Evolutionary conservation across 768 basidiomycete species (phyloP).

Genomic region (Asterophora parasitica): DNA sequence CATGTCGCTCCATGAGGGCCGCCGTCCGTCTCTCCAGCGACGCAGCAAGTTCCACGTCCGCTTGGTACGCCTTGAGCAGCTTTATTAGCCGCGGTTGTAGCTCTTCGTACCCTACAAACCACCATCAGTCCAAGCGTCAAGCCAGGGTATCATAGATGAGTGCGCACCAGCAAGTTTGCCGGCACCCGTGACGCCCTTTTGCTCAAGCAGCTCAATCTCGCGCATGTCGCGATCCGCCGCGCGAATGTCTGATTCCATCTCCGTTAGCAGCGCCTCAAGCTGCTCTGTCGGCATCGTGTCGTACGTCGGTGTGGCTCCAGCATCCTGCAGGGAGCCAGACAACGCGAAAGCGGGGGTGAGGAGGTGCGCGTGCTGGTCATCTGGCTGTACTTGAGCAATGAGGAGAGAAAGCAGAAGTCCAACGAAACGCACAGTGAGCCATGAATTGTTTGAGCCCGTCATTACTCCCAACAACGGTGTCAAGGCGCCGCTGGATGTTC

Average conservation of each 20-base stretch:
- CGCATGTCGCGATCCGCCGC: slow-evolving; percentile 77
- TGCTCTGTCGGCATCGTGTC: slow-evolving; percentile 64
- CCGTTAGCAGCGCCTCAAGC: slow-evolving; percentile 63
- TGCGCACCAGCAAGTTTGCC: slow-evolving; percentile 61
- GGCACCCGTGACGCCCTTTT: slow-evolving; percentile 65
- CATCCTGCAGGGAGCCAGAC: slow-evolving; percentile 51
- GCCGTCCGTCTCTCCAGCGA: slow-evolving; percentile 66
- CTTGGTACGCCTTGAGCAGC: slow-evolving; percentile 52
- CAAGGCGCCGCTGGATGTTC: slow-evolving; percentile 54
- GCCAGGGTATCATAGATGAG: not conserved
- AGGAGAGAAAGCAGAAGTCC: not conserved
- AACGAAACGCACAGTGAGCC: slow-evolving; percentile 53
- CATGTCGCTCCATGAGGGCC: slow-evolving; percentile 61
- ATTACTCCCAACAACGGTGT: slow-evolving; percentile 56
- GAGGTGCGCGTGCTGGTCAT: slow-evolving; percentile 71
- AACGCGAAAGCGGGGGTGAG: slow-evolving; percentile 75
- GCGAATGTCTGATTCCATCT: slow-evolving; percentile 83
- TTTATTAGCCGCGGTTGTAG: slow-evolving; percentile 65
- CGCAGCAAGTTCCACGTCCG: slow-evolving; percentile 52
- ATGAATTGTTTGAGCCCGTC: slow-evolving; percentile 74
- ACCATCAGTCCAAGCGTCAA: slow-evolving; percentile 14
- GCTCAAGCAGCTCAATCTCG: slow-evolving; percentile 68
- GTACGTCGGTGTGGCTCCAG: slow-evolving; percentile 33
- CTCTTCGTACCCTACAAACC: slow-evolving; percentile 47
- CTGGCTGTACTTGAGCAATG: slow-evolving; percentile 31